phyloP scores from a whole-genome alignment of 441 rosid genomes.

The Rhodomyrtus psidioides region DNA sequence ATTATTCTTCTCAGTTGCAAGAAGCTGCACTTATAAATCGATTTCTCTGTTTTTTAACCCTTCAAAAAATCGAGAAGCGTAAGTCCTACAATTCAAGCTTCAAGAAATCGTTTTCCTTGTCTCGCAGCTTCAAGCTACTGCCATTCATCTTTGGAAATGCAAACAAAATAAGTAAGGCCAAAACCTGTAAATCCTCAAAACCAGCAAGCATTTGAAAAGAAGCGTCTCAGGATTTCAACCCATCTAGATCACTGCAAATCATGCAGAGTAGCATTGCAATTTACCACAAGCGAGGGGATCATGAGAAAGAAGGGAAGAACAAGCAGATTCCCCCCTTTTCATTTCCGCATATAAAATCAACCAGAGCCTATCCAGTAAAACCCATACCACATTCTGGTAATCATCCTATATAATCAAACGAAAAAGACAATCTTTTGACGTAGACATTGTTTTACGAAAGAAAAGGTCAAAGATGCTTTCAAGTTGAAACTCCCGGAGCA shows the following conservation, averaged over 20 bases:
- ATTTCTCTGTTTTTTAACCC: background rate
- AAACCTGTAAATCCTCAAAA: background rate
- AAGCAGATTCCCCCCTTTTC: background rate
- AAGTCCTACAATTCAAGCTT: background rate
- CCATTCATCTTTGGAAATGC: background rate
- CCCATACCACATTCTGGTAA: background rate
- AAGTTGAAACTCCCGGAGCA: background rate
- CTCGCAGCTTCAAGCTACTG: background rate
- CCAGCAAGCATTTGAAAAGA: background rate
- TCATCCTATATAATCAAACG: background rate
- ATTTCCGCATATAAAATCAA: background rate
- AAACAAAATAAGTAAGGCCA: background rate
- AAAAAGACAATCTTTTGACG: background rate
- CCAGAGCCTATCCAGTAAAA: background rate
- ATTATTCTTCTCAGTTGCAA: background rate
- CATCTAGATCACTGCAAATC: background rate
- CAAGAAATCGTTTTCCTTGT: background rate
- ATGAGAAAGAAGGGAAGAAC: background rate
- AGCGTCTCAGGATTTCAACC: background rate
- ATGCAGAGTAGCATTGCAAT: background rate
- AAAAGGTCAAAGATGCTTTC: background rate
- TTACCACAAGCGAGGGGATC: background rate
- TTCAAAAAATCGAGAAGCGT: background rate
- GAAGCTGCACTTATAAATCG: background rate
- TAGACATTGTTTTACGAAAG: background rate